phyloP scores from a whole-genome alignment of 2,329 filamentous ascomycete species.

The Alternaria arborescens region DNA sequence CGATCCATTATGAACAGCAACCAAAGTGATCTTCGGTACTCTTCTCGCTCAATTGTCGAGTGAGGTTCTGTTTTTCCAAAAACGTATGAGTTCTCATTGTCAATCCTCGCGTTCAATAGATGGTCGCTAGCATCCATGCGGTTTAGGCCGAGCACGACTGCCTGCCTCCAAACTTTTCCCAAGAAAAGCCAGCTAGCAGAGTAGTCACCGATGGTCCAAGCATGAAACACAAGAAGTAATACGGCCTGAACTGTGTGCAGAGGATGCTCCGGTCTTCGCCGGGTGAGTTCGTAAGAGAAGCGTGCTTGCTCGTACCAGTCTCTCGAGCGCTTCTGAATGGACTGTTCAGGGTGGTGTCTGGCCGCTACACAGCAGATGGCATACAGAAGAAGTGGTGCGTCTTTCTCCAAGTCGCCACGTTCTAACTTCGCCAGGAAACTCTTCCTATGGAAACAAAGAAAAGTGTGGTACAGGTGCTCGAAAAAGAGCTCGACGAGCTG shows the following conservation, averaged over 20 bases:
- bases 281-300: constrained; percentile 36
- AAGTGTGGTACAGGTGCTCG: constrained; percentile 26
- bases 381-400: constrained; percentile 36
- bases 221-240: constrained; percentile 34
- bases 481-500: constrained; percentile 42
- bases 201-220: constrained; percentile 38
- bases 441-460: constrained; percentile 42
- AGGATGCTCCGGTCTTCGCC: constrained; percentile 25
- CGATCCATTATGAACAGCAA: constrained; percentile 44
- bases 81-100: background rate
- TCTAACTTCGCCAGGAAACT: constrained; percentile 28
- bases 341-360: constrained; percentile 30
- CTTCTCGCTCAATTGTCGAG: constrained; percentile 36
- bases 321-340: constrained; percentile 25
- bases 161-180: constrained; percentile 47
- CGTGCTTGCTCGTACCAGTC: constrained; percentile 45
- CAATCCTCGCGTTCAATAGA: background rate
- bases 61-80: constrained; percentile 7
- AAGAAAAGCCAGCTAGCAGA: constrained; percentile 40
- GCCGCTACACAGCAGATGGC: constrained; percentile 40
- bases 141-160: constrained; percentile 39
- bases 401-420: constrained; percentile 22
- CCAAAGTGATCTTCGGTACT: constrained; percentile 43
- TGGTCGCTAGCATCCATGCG: constrained; percentile 33
- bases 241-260: constrained; percentile 40